These are phyloP conservation scores for Cafeteria roenbergensis DNA, from an alignment of 108 stramenopile genomes.

Conservation along the genomic window DNA sequence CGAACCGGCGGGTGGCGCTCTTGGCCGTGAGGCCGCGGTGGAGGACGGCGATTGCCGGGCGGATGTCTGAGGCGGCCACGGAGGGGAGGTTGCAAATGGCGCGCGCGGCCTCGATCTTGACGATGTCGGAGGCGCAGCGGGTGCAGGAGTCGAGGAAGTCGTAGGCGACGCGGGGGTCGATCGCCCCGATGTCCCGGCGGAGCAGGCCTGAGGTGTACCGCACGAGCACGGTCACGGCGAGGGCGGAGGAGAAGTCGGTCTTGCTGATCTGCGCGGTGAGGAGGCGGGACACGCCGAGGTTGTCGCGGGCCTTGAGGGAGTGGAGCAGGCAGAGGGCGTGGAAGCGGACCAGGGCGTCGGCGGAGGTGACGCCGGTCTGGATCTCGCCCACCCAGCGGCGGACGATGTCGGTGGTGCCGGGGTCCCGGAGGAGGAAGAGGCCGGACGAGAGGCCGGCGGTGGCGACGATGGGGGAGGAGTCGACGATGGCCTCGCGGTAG, in stretches of 20 bases:
- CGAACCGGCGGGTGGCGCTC: conserved; percentile 81
- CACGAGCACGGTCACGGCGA: conserved; percentile 79
- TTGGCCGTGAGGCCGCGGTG: conserved; percentile 81
- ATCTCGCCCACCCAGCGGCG: conserved; percentile 80
- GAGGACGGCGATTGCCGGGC: conserved; percentile 83
- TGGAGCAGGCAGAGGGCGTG: conserved; percentile 97
- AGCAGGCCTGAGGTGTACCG: conserved; percentile 75
- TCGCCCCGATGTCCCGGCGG: conserved; percentile 33
- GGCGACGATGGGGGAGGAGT: conserved; percentile 80
- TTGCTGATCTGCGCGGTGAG: conserved; percentile 70
- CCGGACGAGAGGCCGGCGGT: conserved; percentile 77
- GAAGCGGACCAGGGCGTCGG: conserved; percentile 91
- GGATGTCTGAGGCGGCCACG: conserved; percentile 77
- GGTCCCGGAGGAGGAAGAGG: conserved; percentile 20
- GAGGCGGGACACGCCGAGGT: conserved; percentile 83
- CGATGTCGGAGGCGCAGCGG: conserved; percentile 84
- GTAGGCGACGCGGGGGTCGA: conserved; percentile 71
- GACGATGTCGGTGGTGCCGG: conserved; percentile 32
- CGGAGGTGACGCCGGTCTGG: no score
- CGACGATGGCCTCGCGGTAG: conserved; percentile 94
- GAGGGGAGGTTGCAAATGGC: conserved; percentile 85
- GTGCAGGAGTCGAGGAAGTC: conserved; percentile 75
- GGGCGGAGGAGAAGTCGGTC: conserved; percentile 70
- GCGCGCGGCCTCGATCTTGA: conserved; percentile 92
- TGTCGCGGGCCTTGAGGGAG: conserved; percentile 88